Percentiles rank a stretch among this genome's conserved stretches.
Conservation (phyloP, 2,329 filamentous ascomycete genomes). For the Botryosphaeria dothidea region DNA sequence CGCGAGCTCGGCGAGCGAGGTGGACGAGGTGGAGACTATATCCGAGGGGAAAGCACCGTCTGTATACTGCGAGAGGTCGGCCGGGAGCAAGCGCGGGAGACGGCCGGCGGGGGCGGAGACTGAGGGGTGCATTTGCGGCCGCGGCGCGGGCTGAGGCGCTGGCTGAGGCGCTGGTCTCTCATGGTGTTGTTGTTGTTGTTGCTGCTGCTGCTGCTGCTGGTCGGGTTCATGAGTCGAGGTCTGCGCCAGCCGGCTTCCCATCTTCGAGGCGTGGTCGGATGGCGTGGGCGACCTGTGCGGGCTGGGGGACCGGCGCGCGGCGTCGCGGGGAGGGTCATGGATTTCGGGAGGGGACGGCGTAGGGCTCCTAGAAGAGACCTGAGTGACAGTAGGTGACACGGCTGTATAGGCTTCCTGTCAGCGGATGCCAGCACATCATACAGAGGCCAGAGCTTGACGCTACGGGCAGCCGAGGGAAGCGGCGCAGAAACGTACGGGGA, state of each 20-base stretch:
- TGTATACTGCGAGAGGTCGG: conserved; percentile 66
- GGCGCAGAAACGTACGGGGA: conserved; percentile 56
- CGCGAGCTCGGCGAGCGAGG: conserved; percentile 74
- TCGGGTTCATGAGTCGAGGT: conserved; percentile 24
- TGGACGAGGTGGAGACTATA: conserved; percentile 60
- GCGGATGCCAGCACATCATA: conserved; percentile 42
- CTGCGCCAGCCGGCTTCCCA: conserved; percentile 40
- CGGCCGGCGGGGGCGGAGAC: conserved; percentile 48
- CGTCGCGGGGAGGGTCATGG: conserved; percentile 53
- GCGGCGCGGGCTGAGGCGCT: conserved; percentile 13
- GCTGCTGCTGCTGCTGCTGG: background rate
- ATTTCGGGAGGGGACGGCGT: conserved; percentile 55
- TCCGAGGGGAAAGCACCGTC: conserved; percentile 60
- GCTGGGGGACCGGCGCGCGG: conserved; percentile 57
- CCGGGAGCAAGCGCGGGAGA: conserved; percentile 59
- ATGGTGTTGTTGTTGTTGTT: conserved; percentile 21
- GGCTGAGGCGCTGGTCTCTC: conserved; percentile 21
- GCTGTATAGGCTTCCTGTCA: conserved; percentile 42
- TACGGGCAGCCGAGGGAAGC: conserved; percentile 10
- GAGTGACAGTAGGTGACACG: conserved; percentile 53
- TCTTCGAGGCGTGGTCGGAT: conserved; percentile 29
- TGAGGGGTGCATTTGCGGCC: conserved; percentile 40
- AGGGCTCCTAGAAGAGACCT: conserved; percentile 56
- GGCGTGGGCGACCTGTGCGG: conserved; percentile 50
- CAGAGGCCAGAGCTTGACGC: conserved; percentile 29